Evolutionary conservation across 129 eudicot species (phyloP).

Genomic region (Artemisia annua): DNA sequence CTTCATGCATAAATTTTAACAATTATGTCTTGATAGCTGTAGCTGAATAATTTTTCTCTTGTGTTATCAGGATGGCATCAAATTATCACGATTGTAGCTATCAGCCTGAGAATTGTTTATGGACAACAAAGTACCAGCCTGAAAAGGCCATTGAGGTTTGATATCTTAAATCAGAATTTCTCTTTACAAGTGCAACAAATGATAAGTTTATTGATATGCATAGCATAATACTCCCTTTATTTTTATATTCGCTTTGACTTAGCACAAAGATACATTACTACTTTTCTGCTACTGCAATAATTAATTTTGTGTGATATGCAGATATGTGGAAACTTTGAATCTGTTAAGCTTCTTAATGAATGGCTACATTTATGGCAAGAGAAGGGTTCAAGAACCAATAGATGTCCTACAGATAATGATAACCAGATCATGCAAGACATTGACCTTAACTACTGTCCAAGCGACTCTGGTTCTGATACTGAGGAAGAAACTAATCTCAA

Average conservation of each 20-base stretch:
- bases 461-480: slow-evolving; percentile 53
- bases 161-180: slow-evolving; percentile 17
- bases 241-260: not conserved
- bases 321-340: slow-evolving; percentile 83
- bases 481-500: slow-evolving; percentile 58
- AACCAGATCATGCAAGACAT: slow-evolving; percentile 31
- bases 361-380: slow-evolving; percentile 84
- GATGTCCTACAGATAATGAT: slow-evolving; percentile 26
- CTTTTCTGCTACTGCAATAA: not conserved
- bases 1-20: not conserved
- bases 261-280: not conserved
- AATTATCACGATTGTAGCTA: slow-evolving; percentile 38
- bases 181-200: not conserved
- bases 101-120: slow-evolving; percentile 68
- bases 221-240: slow-evolving; percentile 2
- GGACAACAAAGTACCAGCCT: slow-evolving; percentile 94
- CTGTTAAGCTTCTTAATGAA: slow-evolving; percentile 69
- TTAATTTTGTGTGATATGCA: slow-evolving; percentile 30
- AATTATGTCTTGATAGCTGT: not conserved
- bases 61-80: slow-evolving; percentile 50
- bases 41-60: slow-evolving; percentile 3
- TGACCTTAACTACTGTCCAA: slow-evolving; percentile 44
- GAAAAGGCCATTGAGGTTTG: slow-evolving; percentile 75
- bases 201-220: slow-evolving; percentile 10
- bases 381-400: slow-evolving; percentile 51